These are phyloP conservation scores for Lasiosphaeriaceae sp. DNA, from an alignment of 495 filamentous ascomycete species.

Conservation along the genomic window DNA sequence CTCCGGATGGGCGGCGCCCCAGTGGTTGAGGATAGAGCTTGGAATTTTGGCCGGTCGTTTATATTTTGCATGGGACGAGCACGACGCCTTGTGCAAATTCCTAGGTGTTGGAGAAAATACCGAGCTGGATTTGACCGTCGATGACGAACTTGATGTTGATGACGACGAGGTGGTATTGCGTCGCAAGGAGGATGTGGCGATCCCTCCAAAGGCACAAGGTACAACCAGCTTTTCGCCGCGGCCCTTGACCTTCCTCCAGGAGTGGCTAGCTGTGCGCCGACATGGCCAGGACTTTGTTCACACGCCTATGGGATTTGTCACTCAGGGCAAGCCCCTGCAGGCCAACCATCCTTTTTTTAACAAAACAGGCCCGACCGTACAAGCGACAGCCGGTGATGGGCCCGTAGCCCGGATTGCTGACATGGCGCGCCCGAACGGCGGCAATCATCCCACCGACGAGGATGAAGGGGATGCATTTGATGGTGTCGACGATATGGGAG, in stretches of 20 bases:
- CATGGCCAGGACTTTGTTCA: conserved; percentile 50
- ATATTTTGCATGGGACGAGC: conserved; percentile 50
- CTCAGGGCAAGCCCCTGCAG: conserved; percentile 42
- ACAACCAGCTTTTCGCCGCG: conserved; percentile 4
- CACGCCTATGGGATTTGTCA: conserved; percentile 54
- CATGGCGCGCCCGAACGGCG: not conserved
- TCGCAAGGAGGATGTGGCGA: not conserved
- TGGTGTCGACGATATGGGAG: not conserved
- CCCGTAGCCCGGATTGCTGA: not conserved
- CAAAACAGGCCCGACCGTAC: not conserved
- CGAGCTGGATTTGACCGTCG: not conserved
- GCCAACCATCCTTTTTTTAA: conserved; percentile 44
- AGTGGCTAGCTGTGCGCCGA: conserved; percentile 47
- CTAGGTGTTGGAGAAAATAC: not conserved
- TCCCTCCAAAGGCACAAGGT: not conserved
- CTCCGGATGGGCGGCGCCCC: conserved; percentile 30
- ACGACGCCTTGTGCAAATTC: conserved; percentile 19
- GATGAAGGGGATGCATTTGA: not conserved
- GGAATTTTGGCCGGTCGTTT: conserved; percentile 52
- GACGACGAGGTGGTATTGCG: not conserved
- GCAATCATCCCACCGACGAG: not conserved
- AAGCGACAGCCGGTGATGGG: not conserved
- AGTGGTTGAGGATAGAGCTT: conserved; percentile 49
- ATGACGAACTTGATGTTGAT: not conserved
- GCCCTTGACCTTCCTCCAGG: conserved; percentile 41